A percentile compares a stretch with the other conserved stretches of the same genome.
Conservation (phyloP, 345 rosid species). For the Boechera divaricarpa region DNA sequence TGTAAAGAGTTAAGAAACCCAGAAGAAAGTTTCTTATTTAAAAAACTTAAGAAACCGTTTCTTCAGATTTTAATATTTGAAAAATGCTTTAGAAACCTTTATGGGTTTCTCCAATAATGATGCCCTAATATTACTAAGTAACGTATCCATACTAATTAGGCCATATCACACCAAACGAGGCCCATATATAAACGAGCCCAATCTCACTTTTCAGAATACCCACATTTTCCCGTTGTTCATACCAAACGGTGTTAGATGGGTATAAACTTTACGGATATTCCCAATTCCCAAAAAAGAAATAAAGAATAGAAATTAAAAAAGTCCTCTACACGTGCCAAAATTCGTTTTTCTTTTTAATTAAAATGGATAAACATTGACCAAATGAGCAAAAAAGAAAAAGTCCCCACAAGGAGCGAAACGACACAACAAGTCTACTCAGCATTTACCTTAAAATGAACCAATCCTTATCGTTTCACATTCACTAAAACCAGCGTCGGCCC, state of each 20-base stretch:
- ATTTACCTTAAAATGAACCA: slow-evolving; percentile 39
- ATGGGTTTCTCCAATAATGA: too few relatives aligned
- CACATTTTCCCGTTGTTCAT: not conserved
- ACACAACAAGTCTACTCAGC: slow-evolving; percentile 50
- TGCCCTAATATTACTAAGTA: too few relatives aligned
- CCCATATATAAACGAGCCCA: not conserved
- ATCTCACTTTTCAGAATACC: not conserved
- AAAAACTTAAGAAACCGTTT: too few relatives aligned
- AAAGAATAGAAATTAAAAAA: not conserved
- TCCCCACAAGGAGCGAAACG: slow-evolving; percentile 43
- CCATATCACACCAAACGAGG: not conserved
- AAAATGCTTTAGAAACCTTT: too few relatives aligned
- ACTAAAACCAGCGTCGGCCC: slow-evolving; percentile 42
- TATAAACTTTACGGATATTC: slow-evolving; percentile 39
- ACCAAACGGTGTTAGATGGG: not conserved
- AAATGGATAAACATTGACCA: slow-evolving; percentile 47
- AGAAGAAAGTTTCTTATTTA: too few relatives aligned
- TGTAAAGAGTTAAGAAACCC: too few relatives aligned
- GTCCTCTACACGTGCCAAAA: slow-evolving; percentile 14
- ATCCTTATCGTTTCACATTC: slow-evolving; percentile 42
- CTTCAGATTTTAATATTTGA: too few relatives aligned
- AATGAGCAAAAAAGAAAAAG: slow-evolving; percentile 18
- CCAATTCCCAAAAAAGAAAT: not conserved
- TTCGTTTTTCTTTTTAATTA: not conserved
- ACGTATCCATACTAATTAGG: not conserved